Percentiles rank a stretch among this genome's conserved stretches.
phyloP scores from a whole-genome alignment of 1,284 basidiomycete genomes.

The Heterobasidion parviporum region DNA sequence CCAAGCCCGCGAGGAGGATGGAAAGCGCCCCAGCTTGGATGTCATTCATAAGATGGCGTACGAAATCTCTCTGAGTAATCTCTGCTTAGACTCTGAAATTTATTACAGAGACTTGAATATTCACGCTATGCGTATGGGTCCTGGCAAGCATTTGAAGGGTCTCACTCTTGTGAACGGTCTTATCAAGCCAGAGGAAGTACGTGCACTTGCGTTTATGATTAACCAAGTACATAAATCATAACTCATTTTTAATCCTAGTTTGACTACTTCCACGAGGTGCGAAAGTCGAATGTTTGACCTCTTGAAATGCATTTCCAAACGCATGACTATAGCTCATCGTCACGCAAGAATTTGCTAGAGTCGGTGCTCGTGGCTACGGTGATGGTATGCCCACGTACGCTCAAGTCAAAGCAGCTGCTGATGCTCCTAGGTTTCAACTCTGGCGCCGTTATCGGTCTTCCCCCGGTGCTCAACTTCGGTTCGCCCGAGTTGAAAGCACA shows the following conservation, averaged over 20 bases:
- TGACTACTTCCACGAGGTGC: constrained; percentile 73
- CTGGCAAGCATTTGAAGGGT: constrained; percentile 85
- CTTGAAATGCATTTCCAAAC: constrained; percentile 13
- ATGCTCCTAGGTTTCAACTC: too few relatives aligned
- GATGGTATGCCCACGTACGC: constrained; percentile 64
- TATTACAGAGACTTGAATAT: constrained; percentile 57
- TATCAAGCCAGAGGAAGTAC: constrained; percentile 76
- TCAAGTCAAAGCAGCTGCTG: too few relatives aligned
- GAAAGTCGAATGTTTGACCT: not conserved
- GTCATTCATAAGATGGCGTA: constrained; percentile 71
- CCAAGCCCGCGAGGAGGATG: constrained; percentile 65
- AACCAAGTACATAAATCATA: too few relatives aligned
- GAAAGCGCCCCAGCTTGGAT: constrained; percentile 67
- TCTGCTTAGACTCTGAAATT: not conserved
- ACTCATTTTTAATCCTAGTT: constrained; percentile 22
- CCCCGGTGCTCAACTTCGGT: constrained; percentile 84
- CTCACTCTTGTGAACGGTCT: constrained; percentile 75
- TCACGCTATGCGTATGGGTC: constrained; percentile 90
- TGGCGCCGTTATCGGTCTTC: constrained; percentile 79
- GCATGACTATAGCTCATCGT: constrained; percentile 58
- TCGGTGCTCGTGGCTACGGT: constrained; percentile 77
- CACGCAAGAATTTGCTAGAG: constrained; percentile 79
- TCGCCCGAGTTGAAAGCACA: constrained; percentile 65
- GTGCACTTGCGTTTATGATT: too few relatives aligned
- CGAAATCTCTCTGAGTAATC: constrained; percentile 12